These are phyloP conservation scores for Chimonanthus praecox DNA, from an alignment of 164 flowering plant genomes.

Conservation along the genomic window DNA sequence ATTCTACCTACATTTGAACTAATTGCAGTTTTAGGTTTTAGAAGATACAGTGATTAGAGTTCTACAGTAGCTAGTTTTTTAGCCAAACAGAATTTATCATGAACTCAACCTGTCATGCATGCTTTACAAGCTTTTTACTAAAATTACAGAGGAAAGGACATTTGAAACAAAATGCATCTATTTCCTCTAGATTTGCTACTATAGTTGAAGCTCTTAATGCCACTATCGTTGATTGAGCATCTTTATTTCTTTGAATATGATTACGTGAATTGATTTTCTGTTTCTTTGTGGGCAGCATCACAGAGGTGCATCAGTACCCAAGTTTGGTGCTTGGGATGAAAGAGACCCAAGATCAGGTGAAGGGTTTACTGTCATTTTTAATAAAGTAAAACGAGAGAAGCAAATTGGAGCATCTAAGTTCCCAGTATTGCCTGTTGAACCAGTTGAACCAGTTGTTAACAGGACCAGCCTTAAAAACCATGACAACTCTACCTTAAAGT, in stretches of 20 bases:
- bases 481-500: constrained; percentile 7
- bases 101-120: too few relatives aligned
- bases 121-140: too few relatives aligned
- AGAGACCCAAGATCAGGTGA: constrained; percentile 58
- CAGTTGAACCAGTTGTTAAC: constrained; percentile 11
- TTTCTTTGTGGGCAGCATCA: constrained; percentile 19
- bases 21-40: neutral
- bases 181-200: neutral
- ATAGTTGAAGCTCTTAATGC: too few relatives aligned
- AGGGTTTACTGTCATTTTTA: constrained; percentile 59
- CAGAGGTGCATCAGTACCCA: constrained; percentile 48
- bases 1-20: neutral
- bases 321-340: constrained; percentile 72
- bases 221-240: neutral
- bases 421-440: constrained; percentile 16
- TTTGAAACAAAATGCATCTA: neutral
- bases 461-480: constrained; percentile 11
- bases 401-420: constrained; percentile 28
- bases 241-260: neutral
- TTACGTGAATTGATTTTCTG: neutral
- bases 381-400: constrained; percentile 52
- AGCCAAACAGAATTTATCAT: too few relatives aligned
- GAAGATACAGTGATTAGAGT: too few relatives aligned
- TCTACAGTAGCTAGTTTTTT: too few relatives aligned
- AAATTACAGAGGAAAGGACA: too few relatives aligned